Conservation (phyloP, 108 stramenopile species). For the Bacterosira constricta region DNA sequence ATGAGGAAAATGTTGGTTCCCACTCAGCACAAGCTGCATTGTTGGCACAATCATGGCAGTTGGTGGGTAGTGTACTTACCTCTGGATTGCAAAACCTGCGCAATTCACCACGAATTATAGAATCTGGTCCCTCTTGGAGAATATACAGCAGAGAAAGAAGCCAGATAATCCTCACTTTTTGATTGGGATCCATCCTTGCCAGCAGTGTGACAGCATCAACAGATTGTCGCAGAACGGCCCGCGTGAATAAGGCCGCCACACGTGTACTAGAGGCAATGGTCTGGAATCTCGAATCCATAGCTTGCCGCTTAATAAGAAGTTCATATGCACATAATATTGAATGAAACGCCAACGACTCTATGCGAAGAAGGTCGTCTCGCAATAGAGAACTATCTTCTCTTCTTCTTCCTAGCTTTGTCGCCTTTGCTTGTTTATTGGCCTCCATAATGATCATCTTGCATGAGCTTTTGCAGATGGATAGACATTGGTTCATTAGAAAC, state of each 20-base stretch:
- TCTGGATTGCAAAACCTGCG: constrained; percentile 55
- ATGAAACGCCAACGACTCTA: constrained; percentile 83
- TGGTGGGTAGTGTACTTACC: constrained; percentile 49
- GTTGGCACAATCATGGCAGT: background rate
- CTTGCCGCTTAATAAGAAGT: constrained; percentile 76
- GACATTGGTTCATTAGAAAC: constrained; percentile 66
- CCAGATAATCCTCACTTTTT: constrained; percentile 78
- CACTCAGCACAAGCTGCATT: background rate
- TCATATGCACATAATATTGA: constrained; percentile 74
- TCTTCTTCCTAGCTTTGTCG: constrained; percentile 29
- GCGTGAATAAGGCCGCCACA: constrained; percentile 68
- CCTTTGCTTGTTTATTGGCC: constrained; percentile 57
- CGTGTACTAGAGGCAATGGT: constrained; percentile 59
- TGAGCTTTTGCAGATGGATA: constrained; percentile 71
- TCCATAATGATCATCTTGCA: constrained; percentile 75
- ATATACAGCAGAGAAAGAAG: constrained; percentile 74
- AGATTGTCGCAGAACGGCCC: constrained; percentile 58
- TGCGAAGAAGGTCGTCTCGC: constrained; percentile 65
- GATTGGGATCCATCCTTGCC: constrained; percentile 75
- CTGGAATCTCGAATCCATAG: constrained; percentile 82
- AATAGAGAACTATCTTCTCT: constrained; percentile 39
- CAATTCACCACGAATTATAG: constrained; percentile 60
- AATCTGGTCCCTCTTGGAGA: constrained; percentile 86
- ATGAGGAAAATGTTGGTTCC: background rate
- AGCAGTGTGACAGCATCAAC: constrained; percentile 62